Base-by-base conservation (phyloP, 2,329 filamentous ascomycete species). In the Aspergillus unguis region DNA sequence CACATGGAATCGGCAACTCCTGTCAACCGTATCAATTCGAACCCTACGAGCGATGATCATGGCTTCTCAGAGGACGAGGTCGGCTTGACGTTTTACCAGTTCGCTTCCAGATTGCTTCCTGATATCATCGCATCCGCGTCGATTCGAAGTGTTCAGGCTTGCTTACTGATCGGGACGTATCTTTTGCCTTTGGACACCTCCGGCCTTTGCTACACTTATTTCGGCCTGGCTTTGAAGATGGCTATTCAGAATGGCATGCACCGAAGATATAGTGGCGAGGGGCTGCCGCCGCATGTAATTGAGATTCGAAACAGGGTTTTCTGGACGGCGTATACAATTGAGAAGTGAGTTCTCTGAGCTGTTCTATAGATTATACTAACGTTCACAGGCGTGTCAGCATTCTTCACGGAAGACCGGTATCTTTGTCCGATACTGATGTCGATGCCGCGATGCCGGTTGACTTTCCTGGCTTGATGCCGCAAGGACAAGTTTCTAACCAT, bases 211-310 rank as follows among this genome's bases (percentile, higher is more conserved):
- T 84, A 82, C 57, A 80, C 79, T 2, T 84, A 84, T 56, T 71
- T 82, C 43, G 80, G 79, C 5, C 63, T 84, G 9, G 78, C 79
- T 2, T 68, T 83, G 38, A 82, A 81, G 54, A 68, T 84, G 53
- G 81, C 80, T 1, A 81, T 83, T 10, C 80, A 83, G 55, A 83
- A 83, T 59, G 81, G 81, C 7, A 82, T 84, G 80, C 81, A 84
- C 57, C 71, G 81, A 44, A 77, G 72, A 49, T 79, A 77, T 52
- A 67, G 74, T 1, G 77, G 75, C 1, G 73, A 76, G 45, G 75
- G 72, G 0, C 69, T 81, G 8, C 76, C 78, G 29, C 67, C 75
- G 8, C 71, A 72, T 29, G 75, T 79, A 54, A 70, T 78, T 10
- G 80, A 83, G 68, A 77, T 75, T 3, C 71, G 80, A 17, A 82